Evolutionary conservation across 164 flowering plant genomes (phyloP).

Genomic region (Sextonia rubra): DNA sequence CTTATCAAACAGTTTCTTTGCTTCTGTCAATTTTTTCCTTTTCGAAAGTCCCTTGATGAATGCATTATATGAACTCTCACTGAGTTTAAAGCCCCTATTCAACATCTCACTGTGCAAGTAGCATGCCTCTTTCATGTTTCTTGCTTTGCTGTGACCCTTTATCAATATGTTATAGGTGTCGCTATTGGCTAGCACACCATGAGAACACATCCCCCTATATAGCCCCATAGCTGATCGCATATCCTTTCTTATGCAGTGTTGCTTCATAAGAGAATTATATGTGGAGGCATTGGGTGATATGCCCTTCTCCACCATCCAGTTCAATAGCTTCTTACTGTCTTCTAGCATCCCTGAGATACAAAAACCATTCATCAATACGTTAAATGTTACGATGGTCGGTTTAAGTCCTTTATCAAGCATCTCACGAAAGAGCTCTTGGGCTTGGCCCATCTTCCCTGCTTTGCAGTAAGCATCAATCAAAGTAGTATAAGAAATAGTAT

Average conservation of each 20-base stretch:
- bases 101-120: conserved; percentile 26
- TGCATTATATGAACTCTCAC: conserved; percentile 25
- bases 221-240: conserved; percentile 26
- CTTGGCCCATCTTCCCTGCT: conserved; percentile 24
- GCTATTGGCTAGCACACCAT: conserved; percentile 23
- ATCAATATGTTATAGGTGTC: conserved; percentile 31
- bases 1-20: conserved; percentile 26
- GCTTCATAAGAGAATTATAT: conserved; percentile 33
- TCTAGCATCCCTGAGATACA: conserved; percentile 49
- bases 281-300: conserved; percentile 32
- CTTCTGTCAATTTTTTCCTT: conserved; percentile 25
- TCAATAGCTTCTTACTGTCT: conserved; percentile 37
- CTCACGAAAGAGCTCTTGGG: conserved; percentile 27
- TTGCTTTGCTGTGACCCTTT: conserved; percentile 31
- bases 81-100: conserved; percentile 26
- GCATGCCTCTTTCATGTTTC: conserved; percentile 34
- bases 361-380: conserved; percentile 49
- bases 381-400: conserved; percentile 40
- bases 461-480: conserved; percentile 35
- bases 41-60: conserved; percentile 31
- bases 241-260: conserved; percentile 23
- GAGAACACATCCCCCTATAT: conserved; percentile 24
- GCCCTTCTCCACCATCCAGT: conserved; percentile 46
- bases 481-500: conserved; percentile 30
- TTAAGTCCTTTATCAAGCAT: conserved; percentile 34